A percentile compares a stretch with the other conserved stretches of the same genome.
Evolutionary conservation across 352 stramenopile genomes (phyloP).

Genomic region (Phytophthora vignae): DNA sequence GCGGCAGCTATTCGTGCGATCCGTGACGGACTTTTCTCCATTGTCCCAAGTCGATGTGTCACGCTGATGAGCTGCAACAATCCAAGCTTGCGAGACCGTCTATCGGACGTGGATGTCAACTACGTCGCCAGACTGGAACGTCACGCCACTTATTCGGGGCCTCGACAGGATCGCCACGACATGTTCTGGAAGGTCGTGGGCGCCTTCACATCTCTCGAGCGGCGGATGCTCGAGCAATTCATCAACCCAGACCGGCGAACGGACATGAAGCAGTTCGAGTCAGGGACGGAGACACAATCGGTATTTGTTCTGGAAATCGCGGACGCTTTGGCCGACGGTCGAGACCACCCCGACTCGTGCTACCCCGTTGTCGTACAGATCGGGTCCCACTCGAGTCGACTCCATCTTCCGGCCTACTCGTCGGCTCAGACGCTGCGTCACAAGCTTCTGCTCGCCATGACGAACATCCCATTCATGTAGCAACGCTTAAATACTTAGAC

Average conservation of each 20-base stretch:
- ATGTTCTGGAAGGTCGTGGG: slow-evolving; percentile 58
- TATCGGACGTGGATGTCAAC: slow-evolving; percentile 46
- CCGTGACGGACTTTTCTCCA: slow-evolving; percentile 61
- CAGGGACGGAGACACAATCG: not conserved
- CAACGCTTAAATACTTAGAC: not conserved
- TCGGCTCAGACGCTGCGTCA: slow-evolving; percentile 50
- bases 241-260: slow-evolving; percentile 38
- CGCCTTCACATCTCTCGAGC: slow-evolving; percentile 59
- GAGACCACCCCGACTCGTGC: slow-evolving; percentile 61
- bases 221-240: slow-evolving; percentile 52
- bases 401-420: slow-evolving; percentile 76
- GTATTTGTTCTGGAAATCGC: slow-evolving; percentile 57
- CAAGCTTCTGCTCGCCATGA: slow-evolving; percentile 73
- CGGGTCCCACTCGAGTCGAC: slow-evolving; percentile 32
- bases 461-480: slow-evolving; percentile 23
- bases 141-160: slow-evolving; percentile 39
- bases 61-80: slow-evolving; percentile 46
- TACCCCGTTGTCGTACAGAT: slow-evolving; percentile 62
- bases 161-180: slow-evolving; percentile 39
- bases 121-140: slow-evolving; percentile 37
- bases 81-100: slow-evolving; percentile 33
- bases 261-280: slow-evolving; percentile 16
- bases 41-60: slow-evolving; percentile 61
- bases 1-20: slow-evolving; percentile 44
- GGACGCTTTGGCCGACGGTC: slow-evolving; percentile 48